Evolutionary conservation across 2,329 filamentous ascomycete species (phyloP).

Genomic region (Fusarium papillatum): DNA sequence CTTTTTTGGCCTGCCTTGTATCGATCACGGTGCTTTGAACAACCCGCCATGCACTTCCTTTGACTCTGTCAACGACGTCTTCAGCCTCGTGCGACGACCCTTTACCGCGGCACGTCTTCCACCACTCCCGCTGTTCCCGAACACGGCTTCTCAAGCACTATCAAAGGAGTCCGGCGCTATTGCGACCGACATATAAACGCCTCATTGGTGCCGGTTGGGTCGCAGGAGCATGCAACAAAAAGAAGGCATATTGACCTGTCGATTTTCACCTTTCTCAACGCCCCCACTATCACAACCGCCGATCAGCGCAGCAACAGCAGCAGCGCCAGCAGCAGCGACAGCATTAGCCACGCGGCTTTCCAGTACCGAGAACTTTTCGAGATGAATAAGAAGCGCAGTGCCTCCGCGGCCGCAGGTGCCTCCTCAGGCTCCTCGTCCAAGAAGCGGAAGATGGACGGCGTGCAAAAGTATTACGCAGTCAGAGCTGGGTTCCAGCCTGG

Average conservation of each 20-base stretch:
- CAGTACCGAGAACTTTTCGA: conserved; percentile 17
- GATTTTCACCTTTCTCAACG: conserved; percentile 40
- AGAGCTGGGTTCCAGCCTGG: conserved; percentile 68
- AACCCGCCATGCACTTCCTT: conserved; percentile 42
- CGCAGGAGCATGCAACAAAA: conserved; percentile 33
- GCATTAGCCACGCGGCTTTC: conserved; percentile 6
- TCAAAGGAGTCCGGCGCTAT: conserved; percentile 5
- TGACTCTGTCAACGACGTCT: conserved; percentile 43
- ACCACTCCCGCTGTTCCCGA: conserved; percentile 18
- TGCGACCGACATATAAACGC: conserved; percentile 20
- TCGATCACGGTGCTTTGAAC: conserved; percentile 8
- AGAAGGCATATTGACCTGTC: conserved; percentile 31
- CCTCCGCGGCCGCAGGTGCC: conserved; percentile 29
- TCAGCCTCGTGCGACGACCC: conserved; percentile 40
- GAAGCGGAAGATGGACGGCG: conserved; percentile 63
- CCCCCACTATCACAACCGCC: conserved; percentile 6
- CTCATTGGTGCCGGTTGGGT: conserved; percentile 31
- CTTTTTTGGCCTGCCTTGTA: not conserved
- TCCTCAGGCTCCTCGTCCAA: conserved; percentile 47
- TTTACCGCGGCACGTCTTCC: conserved; percentile 11
- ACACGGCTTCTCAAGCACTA: conserved; percentile 28
- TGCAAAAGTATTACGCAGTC: conserved; percentile 75
- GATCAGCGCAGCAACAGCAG: conserved; percentile 14
- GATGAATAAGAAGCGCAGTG: conserved; percentile 50
- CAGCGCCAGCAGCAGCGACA: conserved; percentile 10